Base-by-base conservation (phyloP, 257 asterid genomes). In the Penstemon eatonii region DNA sequence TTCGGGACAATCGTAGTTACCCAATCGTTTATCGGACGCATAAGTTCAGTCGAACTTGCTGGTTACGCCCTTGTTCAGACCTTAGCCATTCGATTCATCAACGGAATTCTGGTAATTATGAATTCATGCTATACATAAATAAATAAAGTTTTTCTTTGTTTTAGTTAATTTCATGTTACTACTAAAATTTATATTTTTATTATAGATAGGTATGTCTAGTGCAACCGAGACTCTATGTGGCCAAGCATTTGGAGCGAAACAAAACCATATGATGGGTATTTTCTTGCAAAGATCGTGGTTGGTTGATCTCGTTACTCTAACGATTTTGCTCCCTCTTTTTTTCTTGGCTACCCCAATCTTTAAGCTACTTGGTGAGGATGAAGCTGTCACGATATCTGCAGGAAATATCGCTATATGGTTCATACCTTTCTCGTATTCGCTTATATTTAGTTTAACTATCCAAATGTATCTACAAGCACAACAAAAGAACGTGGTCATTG, bases 181-280 rank as follows among this genome's bases (percentile, higher is more conserved):
- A 2, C 38, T 3, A 25, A 25, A 1, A 25, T 25, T 3, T 5
- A 12, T 51, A 7, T 18, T 73, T 51, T 55, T 67, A 15, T 15
- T 15, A 67, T 85, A 90, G 97, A 70, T 90, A 65, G 97, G 97
- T 63, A 90, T 90, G 97, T 88, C 97, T 4, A 90, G 97, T 25
- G 33, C 33, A 25, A 25, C 33, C 33, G 33, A 25, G 33, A 25
- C 33, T 25, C 33, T 25, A 25, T 25, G 33, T 25, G 33, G 33
- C 33, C 33, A 25, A 25, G 33, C 33, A 25, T 25, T 25, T 25
- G 33, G 33, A 0, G 33, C 33, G 33, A 25, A 25, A 25, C 33
- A 25, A 25, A 25, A 25, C 33, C 33, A 25, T 25, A 25, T 25
- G 33, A 25, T 25, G 33, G 33, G 33, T 25, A 25, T 25, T 25